Evolutionary conservation across 2,329 filamentous ascomycete genomes (phyloP), one percentile per base, ranked within the genome.

Genomic region (Nigrospora osmanthi): DNA sequence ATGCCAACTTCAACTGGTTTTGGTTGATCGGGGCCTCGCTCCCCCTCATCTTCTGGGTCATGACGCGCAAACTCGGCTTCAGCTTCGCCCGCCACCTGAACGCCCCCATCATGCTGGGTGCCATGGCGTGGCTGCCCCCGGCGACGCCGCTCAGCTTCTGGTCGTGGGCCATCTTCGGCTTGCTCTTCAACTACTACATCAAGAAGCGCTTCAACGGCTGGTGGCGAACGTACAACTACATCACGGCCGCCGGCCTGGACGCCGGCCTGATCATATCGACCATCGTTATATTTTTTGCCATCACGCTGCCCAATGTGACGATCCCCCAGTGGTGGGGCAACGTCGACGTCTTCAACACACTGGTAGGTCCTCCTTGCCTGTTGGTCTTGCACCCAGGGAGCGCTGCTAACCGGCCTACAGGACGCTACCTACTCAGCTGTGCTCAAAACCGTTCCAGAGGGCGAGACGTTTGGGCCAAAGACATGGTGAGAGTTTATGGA

Each of bases 121-220:
- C 74, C 12, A 68, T 72, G 33, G 65, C 64, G 11, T 62, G 71
- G 45, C 69, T 81, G 12, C 80, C 79, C 1, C 79, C 79, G 0
- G 80, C 80, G 0, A 81, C 79, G 0, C 74, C 76, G 0, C 63
- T 81, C 23, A 80, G 71, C 52, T 83, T 81, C 54, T 72, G 75
- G 11, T 62, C 69, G 4, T 83, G 80, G 80, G 76, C 71, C 3
- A 61, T 78, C 14, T 68, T 78, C 12, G 78, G 79, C 0, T 66
- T 73, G 38, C 45, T 80, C 30, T 83, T 83, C 60, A 80, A 83
- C 54, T 72, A 75, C 50, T 67, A 62, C 42, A 77, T 83, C 48
- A 69, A 71, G 31, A 68, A 70, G 51, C 65, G 67, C 36, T 78
- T 65, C 56, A 62, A 65, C n/a, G 76, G 72, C 0, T 83, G 79